These are phyloP conservation scores for Heritiera littoralis DNA, from an alignment of 345 rosid species.

Conservation along the genomic window DNA sequence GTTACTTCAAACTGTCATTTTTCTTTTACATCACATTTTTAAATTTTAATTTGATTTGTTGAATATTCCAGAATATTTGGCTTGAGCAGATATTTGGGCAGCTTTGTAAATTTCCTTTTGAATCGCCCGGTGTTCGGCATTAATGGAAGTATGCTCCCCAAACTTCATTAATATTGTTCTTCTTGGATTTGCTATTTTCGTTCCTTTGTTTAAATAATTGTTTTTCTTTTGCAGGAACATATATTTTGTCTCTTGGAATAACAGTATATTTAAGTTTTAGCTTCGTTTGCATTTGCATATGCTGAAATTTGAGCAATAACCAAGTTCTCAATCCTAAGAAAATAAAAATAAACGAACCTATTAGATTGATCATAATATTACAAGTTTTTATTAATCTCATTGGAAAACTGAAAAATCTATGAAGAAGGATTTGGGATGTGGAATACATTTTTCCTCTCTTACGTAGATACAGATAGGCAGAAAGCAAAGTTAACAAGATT, in stretches of 20 bases:
- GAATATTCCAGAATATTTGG: not conserved
- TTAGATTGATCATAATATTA: too few relatives aligned
- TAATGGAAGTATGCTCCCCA: not conserved
- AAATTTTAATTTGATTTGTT: too few relatives aligned
- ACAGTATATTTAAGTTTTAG: not conserved
- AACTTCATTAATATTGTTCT: not conserved
- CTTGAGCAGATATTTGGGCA: not conserved
- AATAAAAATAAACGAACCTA: too few relatives aligned
- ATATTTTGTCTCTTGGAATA: not conserved
- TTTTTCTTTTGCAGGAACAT: not conserved
- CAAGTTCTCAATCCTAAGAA: too few relatives aligned
- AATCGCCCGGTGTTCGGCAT: not conserved
- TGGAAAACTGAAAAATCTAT: too few relatives aligned
- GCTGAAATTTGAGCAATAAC: too few relatives aligned
- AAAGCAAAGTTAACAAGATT: too few relatives aligned
- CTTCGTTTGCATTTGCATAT: not conserved
- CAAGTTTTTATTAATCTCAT: too few relatives aligned
- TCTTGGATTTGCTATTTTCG: not conserved
- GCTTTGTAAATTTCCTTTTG: constrained; percentile 1
- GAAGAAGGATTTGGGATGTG: too few relatives aligned
- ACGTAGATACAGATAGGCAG: too few relatives aligned
- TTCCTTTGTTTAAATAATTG: not conserved
- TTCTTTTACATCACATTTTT: not conserved
- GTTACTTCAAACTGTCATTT: too few relatives aligned
- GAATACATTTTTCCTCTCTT: too few relatives aligned